These are phyloP conservation scores for Cladorrhinum sp. DNA, from an alignment of 2,329 filamentous ascomycete species.

Conservation along the genomic window DNA sequence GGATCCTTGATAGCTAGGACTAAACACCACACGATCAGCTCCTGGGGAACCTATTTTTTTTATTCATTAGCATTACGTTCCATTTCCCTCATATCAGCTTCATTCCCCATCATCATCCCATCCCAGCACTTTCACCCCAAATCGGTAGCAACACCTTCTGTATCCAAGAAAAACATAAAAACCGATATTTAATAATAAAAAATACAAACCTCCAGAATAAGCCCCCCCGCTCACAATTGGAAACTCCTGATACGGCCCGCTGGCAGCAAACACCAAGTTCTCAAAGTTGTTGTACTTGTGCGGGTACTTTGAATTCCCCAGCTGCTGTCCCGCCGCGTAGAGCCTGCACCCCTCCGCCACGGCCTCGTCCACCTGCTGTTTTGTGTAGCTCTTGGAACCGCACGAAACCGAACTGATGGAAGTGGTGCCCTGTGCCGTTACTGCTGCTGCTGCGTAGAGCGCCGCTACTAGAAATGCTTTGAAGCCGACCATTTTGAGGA, in stretches of 20 bases:
- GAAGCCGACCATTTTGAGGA: conserved; percentile 13
- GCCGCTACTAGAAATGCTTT: conserved; percentile 12
- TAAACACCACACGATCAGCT: conserved; percentile 22
- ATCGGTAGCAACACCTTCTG: not conserved
- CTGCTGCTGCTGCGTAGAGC: conserved; percentile 7
- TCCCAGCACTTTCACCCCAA: no score
- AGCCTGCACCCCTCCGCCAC: conserved; percentile 22
- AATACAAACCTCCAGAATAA: conserved; percentile 16
- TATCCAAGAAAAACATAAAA: no score
- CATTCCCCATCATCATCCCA: no score
- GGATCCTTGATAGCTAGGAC: conserved; percentile 9
- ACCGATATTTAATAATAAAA: not conserved
- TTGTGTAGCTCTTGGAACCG: conserved; percentile 17
- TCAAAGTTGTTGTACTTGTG: conserved; percentile 27
- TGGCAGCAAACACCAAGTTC: conserved; percentile 15
- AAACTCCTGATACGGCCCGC: conserved; percentile 24
- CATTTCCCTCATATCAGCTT: no score
- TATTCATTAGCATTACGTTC: not conserved
- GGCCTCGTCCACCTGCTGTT: conserved; percentile 20
- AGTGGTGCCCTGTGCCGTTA: conserved; percentile 15
- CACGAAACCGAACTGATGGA: conserved; percentile 12
- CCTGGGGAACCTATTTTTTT: conserved; percentile 18
- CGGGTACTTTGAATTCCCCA: conserved; percentile 24
- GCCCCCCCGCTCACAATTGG: conserved; percentile 21
- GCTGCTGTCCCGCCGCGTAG: conserved; percentile 11